phyloP scores from a whole-genome alignment of 106 monocot species.

The Phalaenopsis aphrodite region DNA sequence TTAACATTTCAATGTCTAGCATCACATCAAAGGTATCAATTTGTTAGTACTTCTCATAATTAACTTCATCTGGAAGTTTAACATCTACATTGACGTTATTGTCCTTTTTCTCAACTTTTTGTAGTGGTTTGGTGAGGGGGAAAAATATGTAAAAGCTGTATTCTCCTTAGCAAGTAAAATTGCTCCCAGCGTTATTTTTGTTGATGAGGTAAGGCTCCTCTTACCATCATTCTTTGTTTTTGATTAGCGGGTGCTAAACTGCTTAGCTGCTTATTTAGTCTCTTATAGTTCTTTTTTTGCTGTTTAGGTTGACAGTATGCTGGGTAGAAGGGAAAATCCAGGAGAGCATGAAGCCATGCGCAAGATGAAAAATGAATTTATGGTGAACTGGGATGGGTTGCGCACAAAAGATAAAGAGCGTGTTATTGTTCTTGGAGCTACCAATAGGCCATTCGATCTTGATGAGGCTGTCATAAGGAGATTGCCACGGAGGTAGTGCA shows the following conservation, averaged over 20 bases:
- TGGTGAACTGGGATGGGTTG: conserved; percentile 90
- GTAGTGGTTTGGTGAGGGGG: conserved; percentile 94
- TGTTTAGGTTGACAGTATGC: conserved; percentile 77
- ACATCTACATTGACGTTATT: not conserved
- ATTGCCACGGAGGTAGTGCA: conserved; percentile 61
- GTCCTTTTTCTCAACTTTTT: conserved; percentile 3
- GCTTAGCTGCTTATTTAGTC: not conserved
- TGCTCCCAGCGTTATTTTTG: conserved; percentile 75
- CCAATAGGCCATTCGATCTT: conserved; percentile 88
- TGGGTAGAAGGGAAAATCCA: conserved; percentile 82
- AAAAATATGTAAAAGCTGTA: conserved; percentile 84
- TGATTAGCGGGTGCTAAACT: not conserved
- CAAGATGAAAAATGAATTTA: conserved; percentile 96
- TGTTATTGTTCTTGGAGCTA: conserved; percentile 79
- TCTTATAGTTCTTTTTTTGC: not conserved
- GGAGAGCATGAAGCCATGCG: conserved; percentile 91
- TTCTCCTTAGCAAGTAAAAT: conserved; percentile 89
- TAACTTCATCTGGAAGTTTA: not conserved
- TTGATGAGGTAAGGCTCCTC: conserved; percentile 63
- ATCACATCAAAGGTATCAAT: conserved; percentile 88
- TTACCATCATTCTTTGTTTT: not conserved
- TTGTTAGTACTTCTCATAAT: not conserved
- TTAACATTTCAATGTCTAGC: conserved; percentile 86
- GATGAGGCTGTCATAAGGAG: conserved; percentile 92
- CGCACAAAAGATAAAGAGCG: conserved; percentile 87